phyloP scores from a whole-genome alignment of 306 rosid genomes.

The Sicyos baderoa region DNA sequence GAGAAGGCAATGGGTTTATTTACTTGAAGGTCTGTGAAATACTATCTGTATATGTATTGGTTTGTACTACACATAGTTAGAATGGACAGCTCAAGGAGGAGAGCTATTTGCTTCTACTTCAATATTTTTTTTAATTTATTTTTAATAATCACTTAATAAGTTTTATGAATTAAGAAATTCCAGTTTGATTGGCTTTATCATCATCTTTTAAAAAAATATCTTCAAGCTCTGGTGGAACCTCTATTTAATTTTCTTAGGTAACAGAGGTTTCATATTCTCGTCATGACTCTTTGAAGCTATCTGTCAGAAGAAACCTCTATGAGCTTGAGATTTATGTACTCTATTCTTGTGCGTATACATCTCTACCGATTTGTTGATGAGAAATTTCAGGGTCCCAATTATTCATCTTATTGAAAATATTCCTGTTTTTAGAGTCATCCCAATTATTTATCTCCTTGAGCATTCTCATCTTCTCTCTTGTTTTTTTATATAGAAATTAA shows the following conservation, averaged over 20 bases:
- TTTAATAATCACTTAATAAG: not conserved
- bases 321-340: not conserved
- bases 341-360: not conserved
- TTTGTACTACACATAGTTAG: not conserved
- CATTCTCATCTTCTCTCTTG: conserved; percentile 1
- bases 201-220: too few species aligned
- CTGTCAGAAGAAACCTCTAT: not conserved
- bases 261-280: not conserved
- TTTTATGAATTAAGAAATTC: not conserved
- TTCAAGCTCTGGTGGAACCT: not conserved
- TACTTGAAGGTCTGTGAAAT: conserved; percentile 54
- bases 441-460: not conserved
- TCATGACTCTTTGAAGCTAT: not conserved
- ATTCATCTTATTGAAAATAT: not conserved
- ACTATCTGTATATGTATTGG: conserved; percentile 16
- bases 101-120: not conserved
- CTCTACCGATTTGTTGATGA: not conserved
- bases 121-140: not conserved
- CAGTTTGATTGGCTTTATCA: not conserved
- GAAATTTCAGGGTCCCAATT: not conserved
- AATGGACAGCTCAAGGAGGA: not conserved
- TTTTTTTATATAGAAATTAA: not conserved
- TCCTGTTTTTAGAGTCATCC: not conserved
- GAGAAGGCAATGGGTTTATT: conserved; percentile 46
- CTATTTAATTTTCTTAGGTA: not conserved